Evolutionary conservation across 164 flowering plant species (phyloP).

Genomic region (Umbellularia californica): DNA sequence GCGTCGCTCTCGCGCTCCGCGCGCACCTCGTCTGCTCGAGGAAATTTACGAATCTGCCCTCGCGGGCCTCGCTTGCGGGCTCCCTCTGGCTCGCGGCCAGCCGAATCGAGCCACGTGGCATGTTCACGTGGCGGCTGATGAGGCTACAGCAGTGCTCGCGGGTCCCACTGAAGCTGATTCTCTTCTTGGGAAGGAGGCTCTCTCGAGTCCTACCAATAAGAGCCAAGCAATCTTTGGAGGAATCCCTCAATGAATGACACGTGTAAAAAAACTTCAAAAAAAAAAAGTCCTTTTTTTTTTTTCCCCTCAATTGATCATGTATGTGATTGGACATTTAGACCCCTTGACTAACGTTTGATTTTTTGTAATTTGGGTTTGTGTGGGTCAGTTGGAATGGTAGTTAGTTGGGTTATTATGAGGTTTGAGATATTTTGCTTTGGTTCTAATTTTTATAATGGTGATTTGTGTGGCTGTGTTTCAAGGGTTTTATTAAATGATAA

Average conservation of each 20-base stretch:
- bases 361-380: too few species aligned
- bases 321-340: too few species aligned
- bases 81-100: slow-evolving; percentile 50
- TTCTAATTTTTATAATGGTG: too few species aligned
- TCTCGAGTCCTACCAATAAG: slow-evolving; percentile 14
- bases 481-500: too few species aligned
- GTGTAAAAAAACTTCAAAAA: background rate
- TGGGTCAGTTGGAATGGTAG: too few species aligned
- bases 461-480: too few species aligned
- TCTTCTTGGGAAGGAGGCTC: slow-evolving; percentile 37
- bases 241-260: slow-evolving; percentile 17
- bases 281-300: too few species aligned
- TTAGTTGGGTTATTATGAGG: too few species aligned
- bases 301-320: too few species aligned
- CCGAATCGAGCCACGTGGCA: slow-evolving; percentile 11
- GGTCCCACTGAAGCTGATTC: slow-evolving; percentile 57
- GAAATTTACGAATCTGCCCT: slow-evolving; percentile 28
- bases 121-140: slow-evolving; percentile 30
- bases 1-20: slow-evolving; percentile 15
- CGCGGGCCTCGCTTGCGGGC: slow-evolving; percentile 38
- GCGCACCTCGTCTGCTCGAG: slow-evolving; percentile 26
- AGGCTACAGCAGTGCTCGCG: slow-evolving; percentile 47
- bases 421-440: too few species aligned
- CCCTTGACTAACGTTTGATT: too few species aligned
- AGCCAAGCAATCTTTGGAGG: slow-evolving; percentile 39